Conservation (phyloP, 495 filamentous ascomycete genomes). For the Neurospora sp. region DNA sequence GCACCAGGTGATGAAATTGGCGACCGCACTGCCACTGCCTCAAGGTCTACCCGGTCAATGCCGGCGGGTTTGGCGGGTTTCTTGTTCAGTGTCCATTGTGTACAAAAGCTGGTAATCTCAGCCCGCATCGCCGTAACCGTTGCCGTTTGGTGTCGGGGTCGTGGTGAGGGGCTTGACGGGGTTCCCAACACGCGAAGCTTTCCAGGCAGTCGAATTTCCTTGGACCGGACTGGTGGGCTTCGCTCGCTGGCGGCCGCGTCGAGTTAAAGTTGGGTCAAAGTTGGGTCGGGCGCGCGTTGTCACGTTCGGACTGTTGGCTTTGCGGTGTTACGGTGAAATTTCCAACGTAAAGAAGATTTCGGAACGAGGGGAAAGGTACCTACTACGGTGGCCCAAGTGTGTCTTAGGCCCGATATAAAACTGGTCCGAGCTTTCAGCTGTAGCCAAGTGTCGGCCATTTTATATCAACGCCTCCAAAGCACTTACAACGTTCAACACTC, state of each 20-base stretch:
- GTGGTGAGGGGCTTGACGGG: not conserved
- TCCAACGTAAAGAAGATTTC: not conserved
- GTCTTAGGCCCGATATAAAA: too few relatives aligned
- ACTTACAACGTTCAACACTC: too few relatives aligned
- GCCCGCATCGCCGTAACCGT: not conserved
- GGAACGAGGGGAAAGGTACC: not conserved
- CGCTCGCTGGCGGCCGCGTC: not conserved
- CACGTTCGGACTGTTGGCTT: not conserved
- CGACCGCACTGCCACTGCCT: not conserved
- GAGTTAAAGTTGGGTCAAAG: not conserved
- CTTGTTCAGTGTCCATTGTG: not conserved
- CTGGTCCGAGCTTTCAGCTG: too few relatives aligned
- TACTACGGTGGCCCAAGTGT: too few relatives aligned
- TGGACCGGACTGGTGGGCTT: not conserved
- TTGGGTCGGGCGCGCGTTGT: not conserved
- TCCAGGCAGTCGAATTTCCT: not conserved
- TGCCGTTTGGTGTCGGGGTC: not conserved
- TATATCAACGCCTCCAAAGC: too few relatives aligned
- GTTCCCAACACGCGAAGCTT: not conserved
- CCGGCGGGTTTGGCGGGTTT: not conserved
- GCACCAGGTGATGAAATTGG: not conserved
- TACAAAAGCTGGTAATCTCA: not conserved
- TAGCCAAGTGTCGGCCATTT: too few relatives aligned
- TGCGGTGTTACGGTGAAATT: not conserved
- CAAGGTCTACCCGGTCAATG: not conserved